phyloP scores from a whole-genome alignment of 2,329 filamentous ascomycete species.

The Colletotrichum navitas region DNA sequence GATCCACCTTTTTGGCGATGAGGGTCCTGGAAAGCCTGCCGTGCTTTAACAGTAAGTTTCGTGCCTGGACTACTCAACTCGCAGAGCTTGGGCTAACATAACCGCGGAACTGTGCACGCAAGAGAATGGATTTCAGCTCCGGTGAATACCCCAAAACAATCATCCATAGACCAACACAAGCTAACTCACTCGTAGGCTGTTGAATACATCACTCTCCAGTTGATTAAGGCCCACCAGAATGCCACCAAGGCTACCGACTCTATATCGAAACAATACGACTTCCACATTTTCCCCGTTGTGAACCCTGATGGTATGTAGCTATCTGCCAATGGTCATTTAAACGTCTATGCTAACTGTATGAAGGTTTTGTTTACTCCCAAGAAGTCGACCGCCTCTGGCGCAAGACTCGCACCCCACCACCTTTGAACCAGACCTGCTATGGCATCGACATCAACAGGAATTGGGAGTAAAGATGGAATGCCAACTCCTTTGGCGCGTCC shows the following conservation, averaged over 20 bases:
- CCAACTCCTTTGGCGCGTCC: slow-evolving; percentile 57
- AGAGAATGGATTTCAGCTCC: slow-evolving; percentile 67
- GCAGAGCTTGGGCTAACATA: not conserved
- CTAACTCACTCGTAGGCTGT: slow-evolving; percentile 45
- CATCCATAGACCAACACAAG: slow-evolving; percentile 41
- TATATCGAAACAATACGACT: slow-evolving; percentile 68
- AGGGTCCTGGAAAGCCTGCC: slow-evolving; percentile 59
- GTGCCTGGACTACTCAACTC: not conserved
- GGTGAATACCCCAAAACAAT: slow-evolving; percentile 54
- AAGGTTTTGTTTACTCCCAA: slow-evolving; percentile 61
- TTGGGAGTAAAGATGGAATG: slow-evolving; percentile 63
- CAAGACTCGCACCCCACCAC: slow-evolving; percentile 63
- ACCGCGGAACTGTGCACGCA: slow-evolving; percentile 61
- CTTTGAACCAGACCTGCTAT: slow-evolving; percentile 52
- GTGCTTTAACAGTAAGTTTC: slow-evolving; percentile 57
- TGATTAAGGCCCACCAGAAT: slow-evolving; percentile 56
- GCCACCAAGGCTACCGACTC: slow-evolving; percentile 51
- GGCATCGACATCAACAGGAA: slow-evolving; percentile 68
- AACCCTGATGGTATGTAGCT: slow-evolving; percentile 58
- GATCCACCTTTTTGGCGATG: slow-evolving; percentile 61
- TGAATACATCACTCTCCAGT: slow-evolving; percentile 62
- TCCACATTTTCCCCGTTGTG: slow-evolving; percentile 65
- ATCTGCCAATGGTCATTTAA: fast-evolving
- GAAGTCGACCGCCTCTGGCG: slow-evolving; percentile 62
- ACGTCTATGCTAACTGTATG: not conserved